Base-by-base conservation (phyloP, 2,329 filamentous ascomycete species). In the Penicillium sp. region DNA sequence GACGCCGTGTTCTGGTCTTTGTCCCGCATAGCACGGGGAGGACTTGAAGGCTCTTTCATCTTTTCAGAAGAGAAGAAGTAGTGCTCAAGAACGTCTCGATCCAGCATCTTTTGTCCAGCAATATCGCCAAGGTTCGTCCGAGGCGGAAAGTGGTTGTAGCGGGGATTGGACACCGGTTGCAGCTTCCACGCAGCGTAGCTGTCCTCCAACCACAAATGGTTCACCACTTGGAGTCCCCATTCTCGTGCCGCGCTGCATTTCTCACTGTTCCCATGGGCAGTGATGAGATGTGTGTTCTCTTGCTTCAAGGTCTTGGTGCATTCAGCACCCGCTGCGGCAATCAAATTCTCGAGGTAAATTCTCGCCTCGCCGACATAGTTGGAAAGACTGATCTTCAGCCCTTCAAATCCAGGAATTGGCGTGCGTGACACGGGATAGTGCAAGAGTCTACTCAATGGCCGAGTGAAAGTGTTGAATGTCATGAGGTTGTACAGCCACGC, bases 161-260 rank as follows among this genome's bases (percentile, higher is more conserved):
- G 88, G 9, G 84, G 81, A 53, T 90, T 85, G 4, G 89, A 89
- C 22, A 93, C 78, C 0, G 86, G 85, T 72, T 91, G 89, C 58
- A 89, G 80, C 70, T 90, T 84, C 79, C 92, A 96, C 72, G 90
- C 92, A 1, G 94, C 92, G 71, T 98, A 99, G 75, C 92, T 96
- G 71, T 99, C 95, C 75, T 99, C 95, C 47, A 99, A 84, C 95
- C 95, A 99, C 0, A 99, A 82, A 73, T 99, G 95, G 73, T 98
- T 99, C 68, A 96, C 81, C 68, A 96, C 89, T 57, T 92, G 81
- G 55, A 98, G 88, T 54, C 89, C 89, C 95, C 95, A 99, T 77
- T 98, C 95, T 61, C 87, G 85, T 0, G 95, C 95, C 1, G 95
- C 95, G 39, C 89, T 88, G 73, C 91, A 97, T 76, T 99, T 99